A percentile compares a stretch with the other conserved stretches of the same genome.
These are phyloP conservation scores for Aspergillus versicolor DNA, from an alignment of 2,329 filamentous ascomycete genomes.

Conservation along the genomic window DNA sequence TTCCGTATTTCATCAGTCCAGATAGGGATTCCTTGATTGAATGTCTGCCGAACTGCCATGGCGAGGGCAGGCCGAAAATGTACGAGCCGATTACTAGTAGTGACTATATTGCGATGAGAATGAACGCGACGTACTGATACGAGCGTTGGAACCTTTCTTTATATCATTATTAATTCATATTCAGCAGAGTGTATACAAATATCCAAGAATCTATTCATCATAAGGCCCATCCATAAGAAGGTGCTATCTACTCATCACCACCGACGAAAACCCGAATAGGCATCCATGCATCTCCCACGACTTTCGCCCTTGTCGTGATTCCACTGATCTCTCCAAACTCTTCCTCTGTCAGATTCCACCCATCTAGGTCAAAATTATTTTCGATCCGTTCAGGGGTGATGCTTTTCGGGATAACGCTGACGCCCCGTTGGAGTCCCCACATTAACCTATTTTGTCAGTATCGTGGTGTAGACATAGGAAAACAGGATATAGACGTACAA, in stretches of 20 bases:
- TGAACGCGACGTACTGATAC: constrained; percentile 4
- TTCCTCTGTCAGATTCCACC: constrained; percentile 69
- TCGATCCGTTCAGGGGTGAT: constrained; percentile 72
- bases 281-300: constrained; percentile 69
- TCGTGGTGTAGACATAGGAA: not conserved
- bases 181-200: no score
- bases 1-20: constrained; percentile 2
- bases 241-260: constrained; percentile 65
- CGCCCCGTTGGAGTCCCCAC: constrained; percentile 79
- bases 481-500: constrained; percentile 37
- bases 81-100: constrained; percentile 3
- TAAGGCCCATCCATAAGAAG: no score
- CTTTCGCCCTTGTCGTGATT: constrained; percentile 76
- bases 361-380: constrained; percentile 73
- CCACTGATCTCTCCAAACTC: constrained; percentile 68
- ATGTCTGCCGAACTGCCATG: constrained; percentile 4
- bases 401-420: constrained; percentile 82
- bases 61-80: not conserved
- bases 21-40: constrained; percentile 2
- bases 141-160: no score
- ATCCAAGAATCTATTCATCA: no score
- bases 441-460: constrained; percentile 24
- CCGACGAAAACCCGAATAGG: constrained; percentile 79
- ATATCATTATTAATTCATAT: no score
- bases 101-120: constrained; percentile 6